Conservation (phyloP, 2,329 filamentous ascomycete species). For the Bipolaris zeicola region DNA sequence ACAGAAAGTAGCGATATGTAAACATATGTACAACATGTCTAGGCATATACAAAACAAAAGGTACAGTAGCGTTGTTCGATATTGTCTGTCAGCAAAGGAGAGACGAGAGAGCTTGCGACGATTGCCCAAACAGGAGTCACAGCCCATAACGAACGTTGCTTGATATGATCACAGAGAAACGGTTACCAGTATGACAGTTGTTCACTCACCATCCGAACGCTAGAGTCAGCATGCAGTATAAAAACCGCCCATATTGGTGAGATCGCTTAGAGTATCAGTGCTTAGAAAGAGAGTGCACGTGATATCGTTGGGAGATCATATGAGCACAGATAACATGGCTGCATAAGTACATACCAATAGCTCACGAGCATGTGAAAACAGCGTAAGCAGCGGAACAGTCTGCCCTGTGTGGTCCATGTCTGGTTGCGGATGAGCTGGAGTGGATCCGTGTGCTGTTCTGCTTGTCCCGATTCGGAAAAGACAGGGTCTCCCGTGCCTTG, state of each 20-base stretch:
- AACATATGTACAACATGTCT: too few species aligned
- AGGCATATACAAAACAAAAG: too few species aligned
- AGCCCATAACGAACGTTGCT: too few species aligned
- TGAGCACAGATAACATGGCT: background rate
- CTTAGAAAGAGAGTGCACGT: background rate
- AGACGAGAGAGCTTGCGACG: too few species aligned
- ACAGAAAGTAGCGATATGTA: too few species aligned
- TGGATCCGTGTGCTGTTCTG: constrained; percentile 14
- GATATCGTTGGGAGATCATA: background rate
- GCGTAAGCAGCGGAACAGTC: constrained; percentile 5
- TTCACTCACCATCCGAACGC: background rate
- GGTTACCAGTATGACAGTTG: too few species aligned
- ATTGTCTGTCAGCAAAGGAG: too few species aligned
- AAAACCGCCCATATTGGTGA: background rate
- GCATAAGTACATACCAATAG: background rate
- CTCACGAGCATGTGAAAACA: background rate
- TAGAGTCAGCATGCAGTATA: background rate
- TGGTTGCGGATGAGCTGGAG: constrained; percentile 1
- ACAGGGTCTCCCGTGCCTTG: constrained; percentile 11
- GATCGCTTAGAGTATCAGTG: background rate
- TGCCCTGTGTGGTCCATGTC: background rate
- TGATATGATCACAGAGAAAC: too few species aligned
- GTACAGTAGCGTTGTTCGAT: too few species aligned
- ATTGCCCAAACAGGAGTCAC: too few species aligned
- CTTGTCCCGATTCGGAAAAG: constrained; percentile 12